Evolutionary conservation across 208 protist genomes (phyloP), one percentile per base, ranked within the genome.

Genomic region (Leishmania major): DNA sequence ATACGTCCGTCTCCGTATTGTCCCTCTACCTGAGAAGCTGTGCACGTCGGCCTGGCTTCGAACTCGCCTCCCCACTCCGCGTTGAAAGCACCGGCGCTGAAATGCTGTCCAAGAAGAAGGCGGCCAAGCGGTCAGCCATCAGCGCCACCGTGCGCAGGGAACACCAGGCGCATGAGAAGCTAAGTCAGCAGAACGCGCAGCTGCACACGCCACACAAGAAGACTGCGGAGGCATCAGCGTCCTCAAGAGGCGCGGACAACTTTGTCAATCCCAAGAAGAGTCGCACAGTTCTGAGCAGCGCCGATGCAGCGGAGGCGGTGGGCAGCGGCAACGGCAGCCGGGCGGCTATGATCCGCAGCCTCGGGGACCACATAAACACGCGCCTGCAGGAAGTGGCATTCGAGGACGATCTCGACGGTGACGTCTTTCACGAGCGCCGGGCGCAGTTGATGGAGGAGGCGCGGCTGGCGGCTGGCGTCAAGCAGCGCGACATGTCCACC

Each of bases 301-400:
- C 79, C 8, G 87, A 89, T 75, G 88, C 75, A 19, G 4, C 87
- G 6, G 85, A 83, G 49, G 51, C 51, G 15, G 83, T 49, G 17
- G 64, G 83, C 64, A 79, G 81, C 45, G 78, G 86, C 19, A 60
- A 81, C 31, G 87, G 81, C 45, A 80, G 77, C 59, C 76, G 79
- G 15, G 88, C 82, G 11, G 85, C 90, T 22, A 73, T 93, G 31
- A 88, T 97, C 17, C 86, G 90, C 3, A 77, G 79, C 13, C 88
- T 97, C 80, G 95, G 95, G 43, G 95, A 96, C 66, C 74, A 97
- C 83, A 89, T 97, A 47, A 92, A 97, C 87, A 96, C 95, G 3
- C 95, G 93, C 19, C 81, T 96, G 60, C 90, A 93, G 66, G 91
- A 95, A 17, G 81, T 95, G 64, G 87, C 88, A 70, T 88, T 88